A percentile compares a stretch with the other conserved stretches of the same genome.
phyloP scores from a whole-genome alignment of 2,329 filamentous ascomycete genomes.

The Ophiostoma montium region DNA sequence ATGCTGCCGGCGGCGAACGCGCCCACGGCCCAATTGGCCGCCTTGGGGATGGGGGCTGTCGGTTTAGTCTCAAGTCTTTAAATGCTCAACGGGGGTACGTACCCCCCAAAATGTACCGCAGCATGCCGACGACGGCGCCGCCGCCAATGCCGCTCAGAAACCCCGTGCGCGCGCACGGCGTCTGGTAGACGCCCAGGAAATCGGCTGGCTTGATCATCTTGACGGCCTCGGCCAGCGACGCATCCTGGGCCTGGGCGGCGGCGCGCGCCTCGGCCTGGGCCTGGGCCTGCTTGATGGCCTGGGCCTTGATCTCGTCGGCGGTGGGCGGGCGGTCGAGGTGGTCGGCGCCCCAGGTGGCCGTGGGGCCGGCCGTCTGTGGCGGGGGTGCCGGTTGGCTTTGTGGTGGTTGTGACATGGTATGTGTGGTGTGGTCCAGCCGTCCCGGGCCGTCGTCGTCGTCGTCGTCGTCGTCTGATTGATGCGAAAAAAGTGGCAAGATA shows the following conservation, averaged over 20 bases:
- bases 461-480: not conserved
- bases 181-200: slow-evolving; percentile 58
- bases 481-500: not conserved
- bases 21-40: slow-evolving; percentile 76
- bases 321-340: slow-evolving; percentile 14
- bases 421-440: too few species aligned
- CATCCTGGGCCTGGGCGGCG: slow-evolving; percentile 5
- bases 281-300: not conserved
- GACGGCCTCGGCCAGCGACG: slow-evolving; percentile 45
- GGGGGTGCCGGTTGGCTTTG: not conserved
- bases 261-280: not conserved
- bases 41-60: slow-evolving; percentile 44
- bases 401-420: not conserved
- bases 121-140: slow-evolving; percentile 60
- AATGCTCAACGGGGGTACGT: not conserved
- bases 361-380: slow-evolving; percentile 6
- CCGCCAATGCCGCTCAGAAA: slow-evolving; percentile 70
- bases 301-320: slow-evolving; percentile 22
- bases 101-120: slow-evolving; percentile 67
- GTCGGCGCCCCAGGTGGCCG: slow-evolving; percentile 14
- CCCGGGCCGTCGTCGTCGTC: too few species aligned
- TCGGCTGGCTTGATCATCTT: slow-evolving; percentile 54
- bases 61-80: too few species aligned
- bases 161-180: slow-evolving; percentile 72
- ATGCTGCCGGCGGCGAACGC: slow-evolving; percentile 58